phyloP scores from a whole-genome alignment of 1,284 basidiomycete genomes.

The Cerrena zonata region DNA sequence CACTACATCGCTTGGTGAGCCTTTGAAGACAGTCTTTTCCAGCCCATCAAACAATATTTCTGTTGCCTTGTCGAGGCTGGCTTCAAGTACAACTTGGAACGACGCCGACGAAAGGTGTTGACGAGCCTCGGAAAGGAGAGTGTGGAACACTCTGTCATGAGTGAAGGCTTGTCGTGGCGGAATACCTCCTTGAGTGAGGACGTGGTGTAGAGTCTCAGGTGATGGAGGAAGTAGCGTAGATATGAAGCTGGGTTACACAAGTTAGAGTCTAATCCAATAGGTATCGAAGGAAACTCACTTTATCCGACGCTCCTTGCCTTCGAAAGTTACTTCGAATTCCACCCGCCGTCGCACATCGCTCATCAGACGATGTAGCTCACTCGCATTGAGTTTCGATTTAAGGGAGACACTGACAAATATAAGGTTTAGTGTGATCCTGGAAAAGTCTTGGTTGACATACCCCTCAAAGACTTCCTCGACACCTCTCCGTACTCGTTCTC shows the following conservation, averaged over 20 bases:
- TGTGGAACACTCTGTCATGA: slow-evolving; percentile 49
- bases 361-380: slow-evolving; percentile 66
- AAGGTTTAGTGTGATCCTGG: slow-evolving; percentile 1
- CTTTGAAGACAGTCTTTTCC: slow-evolving; percentile 48
- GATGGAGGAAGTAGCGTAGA: slow-evolving; percentile 70
- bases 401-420: slow-evolving; percentile 58
- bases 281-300: slow-evolving; percentile 32
- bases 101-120: slow-evolving; percentile 60
- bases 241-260: slow-evolving; percentile 49
- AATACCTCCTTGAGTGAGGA: slow-evolving; percentile 61
- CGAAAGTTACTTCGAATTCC: slow-evolving; percentile 65
- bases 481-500: slow-evolving; percentile 62
- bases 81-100: slow-evolving; percentile 63
- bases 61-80: slow-evolving; percentile 64
- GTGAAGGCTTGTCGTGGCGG: slow-evolving; percentile 20
- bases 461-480: slow-evolving; percentile 78
- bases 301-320: slow-evolving; percentile 51
- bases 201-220: slow-evolving; percentile 59
- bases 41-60: slow-evolving; percentile 50
- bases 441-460: slow-evolving; percentile 38
- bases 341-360: slow-evolving; percentile 67
- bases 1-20: slow-evolving; percentile 13
- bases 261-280: neutral
- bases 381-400: slow-evolving; percentile 63
- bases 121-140: slow-evolving; percentile 67